phyloP scores from a whole-genome alignment of 176 grass and related monocot species.

The Avena sativa region DNA sequence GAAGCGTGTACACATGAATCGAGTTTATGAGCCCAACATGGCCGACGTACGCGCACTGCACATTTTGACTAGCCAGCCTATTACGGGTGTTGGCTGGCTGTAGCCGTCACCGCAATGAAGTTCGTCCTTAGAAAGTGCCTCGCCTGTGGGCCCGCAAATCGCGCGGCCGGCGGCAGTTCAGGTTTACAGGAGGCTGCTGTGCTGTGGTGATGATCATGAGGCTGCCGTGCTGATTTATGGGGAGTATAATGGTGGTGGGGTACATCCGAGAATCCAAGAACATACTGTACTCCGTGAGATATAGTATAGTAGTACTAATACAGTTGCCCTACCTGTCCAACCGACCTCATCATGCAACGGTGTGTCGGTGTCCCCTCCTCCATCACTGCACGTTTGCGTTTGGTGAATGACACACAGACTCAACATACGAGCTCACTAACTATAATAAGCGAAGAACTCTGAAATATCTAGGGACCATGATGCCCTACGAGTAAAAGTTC shows the following conservation, averaged over 20 bases:
- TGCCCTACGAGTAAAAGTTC: background rate
- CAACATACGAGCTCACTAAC: background rate
- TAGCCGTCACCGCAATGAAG: background rate
- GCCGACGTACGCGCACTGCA: background rate
- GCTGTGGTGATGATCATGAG: background rate
- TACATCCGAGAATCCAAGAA: constrained; percentile 40
- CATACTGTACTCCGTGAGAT: background rate
- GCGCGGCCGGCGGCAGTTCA: background rate
- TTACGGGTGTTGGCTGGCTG: background rate
- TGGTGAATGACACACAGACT: background rate
- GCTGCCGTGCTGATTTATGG: background rate
- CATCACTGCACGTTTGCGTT: background rate
- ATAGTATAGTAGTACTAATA: no score
- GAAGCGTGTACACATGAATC: background rate
- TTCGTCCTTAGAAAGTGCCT: constrained; percentile 3
- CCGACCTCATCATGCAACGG: constrained; percentile 5
- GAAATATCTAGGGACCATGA: background rate
- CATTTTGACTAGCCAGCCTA: background rate
- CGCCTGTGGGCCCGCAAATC: background rate
- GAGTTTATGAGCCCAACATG: background rate
- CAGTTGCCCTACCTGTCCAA: constrained; percentile 16
- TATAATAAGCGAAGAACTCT: background rate
- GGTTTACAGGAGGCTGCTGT: background rate
- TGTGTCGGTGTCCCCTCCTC: background rate
- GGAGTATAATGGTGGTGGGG: background rate